These are phyloP conservation scores for Fusarium nisikadoi DNA, from an alignment of 2,329 filamentous ascomycete genomes.

Conservation along the genomic window DNA sequence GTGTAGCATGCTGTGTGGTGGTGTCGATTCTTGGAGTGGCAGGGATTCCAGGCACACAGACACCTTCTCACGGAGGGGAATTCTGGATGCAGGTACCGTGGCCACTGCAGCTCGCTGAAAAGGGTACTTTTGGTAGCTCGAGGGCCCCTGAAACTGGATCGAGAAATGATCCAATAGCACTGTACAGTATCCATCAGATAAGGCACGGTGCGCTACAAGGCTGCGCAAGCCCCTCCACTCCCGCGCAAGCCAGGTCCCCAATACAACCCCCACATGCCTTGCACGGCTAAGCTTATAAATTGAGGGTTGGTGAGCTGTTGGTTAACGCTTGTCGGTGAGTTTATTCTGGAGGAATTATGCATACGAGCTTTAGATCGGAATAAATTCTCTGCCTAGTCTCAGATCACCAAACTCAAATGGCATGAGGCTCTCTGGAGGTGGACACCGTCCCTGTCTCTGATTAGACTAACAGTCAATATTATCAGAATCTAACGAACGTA, in stretches of 20 bases:
- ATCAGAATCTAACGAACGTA: conserved; percentile 10
- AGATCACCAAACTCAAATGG: background rate
- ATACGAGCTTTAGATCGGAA: background rate
- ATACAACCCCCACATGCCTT: conserved; percentile 27
- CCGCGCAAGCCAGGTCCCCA: conserved; percentile 33
- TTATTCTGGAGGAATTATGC: background rate
- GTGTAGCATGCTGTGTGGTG: conserved; percentile 16
- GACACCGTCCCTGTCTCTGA: conserved; percentile 3
- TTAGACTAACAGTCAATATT: conserved; percentile 17
- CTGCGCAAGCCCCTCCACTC: conserved; percentile 35
- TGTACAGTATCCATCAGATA: conserved; percentile 18
- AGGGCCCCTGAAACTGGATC: conserved; percentile 4
- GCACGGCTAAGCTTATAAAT: conserved; percentile 29
- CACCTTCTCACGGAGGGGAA: conserved; percentile 15
- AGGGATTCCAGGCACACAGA: conserved; percentile 24
- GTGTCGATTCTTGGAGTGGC: conserved; percentile 34
- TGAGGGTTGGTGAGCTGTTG: conserved; percentile 1
- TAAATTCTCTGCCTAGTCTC: background rate
- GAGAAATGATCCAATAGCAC: background rate
- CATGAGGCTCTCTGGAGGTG: conserved; percentile 5
- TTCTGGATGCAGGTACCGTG: conserved; percentile 34
- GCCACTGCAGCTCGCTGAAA: conserved; percentile 18
- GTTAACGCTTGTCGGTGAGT: background rate
- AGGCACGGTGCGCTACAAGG: conserved; percentile 32
- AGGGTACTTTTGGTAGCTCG: conserved; percentile 23